phyloP scores from a whole-genome alignment of 306 rosid genomes.

The Cyclanthera cordifolia region DNA sequence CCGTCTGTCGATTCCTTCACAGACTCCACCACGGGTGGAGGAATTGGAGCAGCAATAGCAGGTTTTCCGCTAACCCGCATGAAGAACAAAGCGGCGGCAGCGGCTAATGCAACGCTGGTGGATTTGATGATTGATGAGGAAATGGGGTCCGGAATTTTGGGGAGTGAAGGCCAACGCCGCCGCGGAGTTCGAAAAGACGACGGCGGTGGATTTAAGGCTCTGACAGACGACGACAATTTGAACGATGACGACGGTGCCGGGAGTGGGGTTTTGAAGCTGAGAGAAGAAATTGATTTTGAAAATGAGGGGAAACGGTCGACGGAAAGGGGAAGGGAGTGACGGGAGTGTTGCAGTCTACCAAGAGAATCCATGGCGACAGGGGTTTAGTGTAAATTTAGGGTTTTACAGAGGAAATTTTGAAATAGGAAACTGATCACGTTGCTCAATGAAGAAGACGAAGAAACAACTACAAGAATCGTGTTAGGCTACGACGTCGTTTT shows the following conservation, averaged over 20 bases:
- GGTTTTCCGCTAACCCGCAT: slow-evolving; percentile 31
- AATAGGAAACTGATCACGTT: slow-evolving; percentile 9
- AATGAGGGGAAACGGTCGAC: slow-evolving; percentile 31
- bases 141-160: slow-evolving; percentile 31
- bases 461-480: not conserved
- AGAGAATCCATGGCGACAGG: slow-evolving; percentile 44
- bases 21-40: slow-evolving; percentile 22
- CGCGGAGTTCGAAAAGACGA: slow-evolving; percentile 11
- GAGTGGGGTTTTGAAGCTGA: slow-evolving; percentile 19
- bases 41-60: slow-evolving; percentile 34
- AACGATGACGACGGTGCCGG: slow-evolving; percentile 19
- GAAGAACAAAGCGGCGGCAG: slow-evolving; percentile 46
- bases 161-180: slow-evolving; percentile 24
- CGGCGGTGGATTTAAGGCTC: slow-evolving; percentile 20
- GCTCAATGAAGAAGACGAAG: not conserved
- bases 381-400: not conserved
- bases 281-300: slow-evolving; percentile 22
- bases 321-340: slow-evolving; percentile 34
- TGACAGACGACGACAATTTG: slow-evolving; percentile 21
- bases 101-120: slow-evolving; percentile 29
- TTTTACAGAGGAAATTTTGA: not conserved
- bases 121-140: slow-evolving; percentile 31
- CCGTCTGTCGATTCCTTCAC: slow-evolving; percentile 14
- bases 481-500: slow-evolving; percentile 10
- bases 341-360: slow-evolving; percentile 23